phyloP scores from a whole-genome alignment of 2,329 filamentous ascomycete species.

The Colletotrichum sp. region DNA sequence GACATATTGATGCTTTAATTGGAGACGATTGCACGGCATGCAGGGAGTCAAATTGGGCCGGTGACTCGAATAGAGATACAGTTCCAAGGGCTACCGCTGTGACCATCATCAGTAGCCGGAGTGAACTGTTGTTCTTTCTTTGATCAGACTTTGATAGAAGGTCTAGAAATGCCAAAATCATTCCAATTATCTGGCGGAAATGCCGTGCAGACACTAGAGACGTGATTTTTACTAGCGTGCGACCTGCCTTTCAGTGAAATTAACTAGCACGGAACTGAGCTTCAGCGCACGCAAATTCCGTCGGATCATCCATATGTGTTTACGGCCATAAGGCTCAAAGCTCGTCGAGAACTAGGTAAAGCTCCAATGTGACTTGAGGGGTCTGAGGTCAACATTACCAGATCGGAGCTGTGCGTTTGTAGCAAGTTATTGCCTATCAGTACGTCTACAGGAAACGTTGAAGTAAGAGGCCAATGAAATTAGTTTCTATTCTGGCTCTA shows the following conservation, averaged over 20 bases:
- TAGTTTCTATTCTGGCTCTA: too few species aligned
- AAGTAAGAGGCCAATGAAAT: too few species aligned
- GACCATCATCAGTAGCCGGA: neutral
- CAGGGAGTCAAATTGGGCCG: fast-evolving
- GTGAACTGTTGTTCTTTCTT: fast-evolving
- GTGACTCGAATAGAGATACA: neutral
- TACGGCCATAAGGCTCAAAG: neutral
- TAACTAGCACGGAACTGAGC: neutral
- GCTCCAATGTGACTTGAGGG: neutral
- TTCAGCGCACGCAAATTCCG: neutral
- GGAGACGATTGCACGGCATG: fast-evolving
- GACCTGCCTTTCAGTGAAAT: fast-evolving
- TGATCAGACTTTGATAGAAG: neutral
- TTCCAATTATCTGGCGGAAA: fast-evolving
- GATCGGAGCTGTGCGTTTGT: neutral
- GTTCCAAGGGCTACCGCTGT: fast-evolving
- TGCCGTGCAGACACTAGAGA: neutral
- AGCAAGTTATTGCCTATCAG: neutral
- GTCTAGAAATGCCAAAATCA: neutral
- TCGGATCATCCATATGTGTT: fast-evolving
- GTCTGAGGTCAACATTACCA: neutral
- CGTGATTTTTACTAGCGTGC: neutral
- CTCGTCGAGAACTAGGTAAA: neutral
- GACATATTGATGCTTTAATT: neutral
- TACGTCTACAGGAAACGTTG: too few species aligned